Percentiles rank a stretch among this genome's conserved stretches.
These are phyloP conservation scores for Gnomoniopsis smithogilvyi DNA, from an alignment of 2,329 filamentous ascomycete genomes.

Conservation along the genomic window DNA sequence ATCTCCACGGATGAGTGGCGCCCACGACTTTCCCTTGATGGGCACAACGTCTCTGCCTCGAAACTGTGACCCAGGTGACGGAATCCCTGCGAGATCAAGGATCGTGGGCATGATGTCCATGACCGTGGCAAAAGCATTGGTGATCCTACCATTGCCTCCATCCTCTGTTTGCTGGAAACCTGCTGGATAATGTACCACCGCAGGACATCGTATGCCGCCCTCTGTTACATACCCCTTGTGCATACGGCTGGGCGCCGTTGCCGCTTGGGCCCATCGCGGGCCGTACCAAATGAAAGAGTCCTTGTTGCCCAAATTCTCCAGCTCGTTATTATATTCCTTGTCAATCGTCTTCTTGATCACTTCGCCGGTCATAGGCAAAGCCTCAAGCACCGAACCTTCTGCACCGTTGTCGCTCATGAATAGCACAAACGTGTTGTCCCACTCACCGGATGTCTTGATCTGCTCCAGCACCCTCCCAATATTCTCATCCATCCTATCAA, in stretches of 20 bases:
- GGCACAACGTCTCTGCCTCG: conserved; percentile 30
- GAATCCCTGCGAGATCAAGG: conserved; percentile 43
- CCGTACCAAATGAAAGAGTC: conserved; percentile 58
- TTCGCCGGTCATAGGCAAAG: conserved; percentile 20
- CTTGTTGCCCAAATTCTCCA: conserved; percentile 53
- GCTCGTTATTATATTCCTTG: conserved; percentile 54
- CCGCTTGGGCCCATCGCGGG: conserved; percentile 45
- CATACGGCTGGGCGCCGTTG: conserved; percentile 27
- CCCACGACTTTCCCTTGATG: conserved; percentile 33
- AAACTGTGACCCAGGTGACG: conserved; percentile 51
- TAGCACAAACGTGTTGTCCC: conserved; percentile 62
- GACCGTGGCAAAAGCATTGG: conserved; percentile 47
- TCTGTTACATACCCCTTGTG: conserved; percentile 36
- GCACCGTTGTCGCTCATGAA: conserved; percentile 59
- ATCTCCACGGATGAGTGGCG: conserved; percentile 26
- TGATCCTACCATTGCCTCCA: conserved; percentile 32
- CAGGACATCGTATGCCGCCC: conserved; percentile 50
- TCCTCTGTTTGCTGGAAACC: conserved; percentile 16
- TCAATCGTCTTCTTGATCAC: conserved; percentile 26
- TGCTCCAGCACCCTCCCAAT: conserved; percentile 59
- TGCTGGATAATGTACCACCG: conserved; percentile 32
- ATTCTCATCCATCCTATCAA: conserved; percentile 58
- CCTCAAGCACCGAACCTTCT: conserved; percentile 25
- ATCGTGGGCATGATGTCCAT: conserved; percentile 50
- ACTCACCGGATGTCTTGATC: conserved; percentile 51